Base-by-base conservation (phyloP, 2,329 filamentous ascomycete species). In the Teratosphaeria viscida region DNA sequence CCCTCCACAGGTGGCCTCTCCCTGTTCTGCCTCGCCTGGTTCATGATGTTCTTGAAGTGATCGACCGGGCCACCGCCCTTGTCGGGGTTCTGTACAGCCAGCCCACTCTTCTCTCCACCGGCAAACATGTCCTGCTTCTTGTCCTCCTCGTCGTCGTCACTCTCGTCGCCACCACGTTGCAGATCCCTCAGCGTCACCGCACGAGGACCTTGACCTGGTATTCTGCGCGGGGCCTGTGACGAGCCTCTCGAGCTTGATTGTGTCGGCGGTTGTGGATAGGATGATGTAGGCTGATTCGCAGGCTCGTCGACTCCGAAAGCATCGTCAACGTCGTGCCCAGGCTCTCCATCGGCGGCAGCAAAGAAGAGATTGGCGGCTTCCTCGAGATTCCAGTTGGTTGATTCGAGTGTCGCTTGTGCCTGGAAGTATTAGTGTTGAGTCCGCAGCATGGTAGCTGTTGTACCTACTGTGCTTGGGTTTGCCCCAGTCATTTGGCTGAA, bases 31-130 rank as follows among this genome's bases (percentile, higher is more conserved):
- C 75, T 72, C 52, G 78, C 78, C 58, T 78, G 73, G 60, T 76
- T 74, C 63, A 81, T 69, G 64, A 81, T 80, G 67, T 76, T 79
- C 64, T 76, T 73, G 70, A 80, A 79, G 60, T 78, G 77, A 61
- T 79, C 77, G 49, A 73, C 68, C 5, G 68, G 63, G 4, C 64
- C 63, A 74, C 72, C 60, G 27, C 61, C 65, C 27, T 82, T 78
- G 67, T 81, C 80, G 1, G 84, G 84, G 66, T 86, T 85, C 70
- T 86, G 82, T 59, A 87, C 84, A 6, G 84, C 84, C 29, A 87
- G 74, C n/a, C 83, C 84, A 34, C 89, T 92, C 79, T 94, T 94
- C 75, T 92, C 90, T 37, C 90, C 90, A 57, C 90, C 90, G 23
- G 90, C 87, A 73, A 92, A 94, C 63, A 92, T 77, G 69, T 94